Percentiles rank a stretch among this genome's conserved stretches.
Conservation (phyloP, 192 early-diverging fungal genomes). For the Backusella mclennaniae region DNA sequence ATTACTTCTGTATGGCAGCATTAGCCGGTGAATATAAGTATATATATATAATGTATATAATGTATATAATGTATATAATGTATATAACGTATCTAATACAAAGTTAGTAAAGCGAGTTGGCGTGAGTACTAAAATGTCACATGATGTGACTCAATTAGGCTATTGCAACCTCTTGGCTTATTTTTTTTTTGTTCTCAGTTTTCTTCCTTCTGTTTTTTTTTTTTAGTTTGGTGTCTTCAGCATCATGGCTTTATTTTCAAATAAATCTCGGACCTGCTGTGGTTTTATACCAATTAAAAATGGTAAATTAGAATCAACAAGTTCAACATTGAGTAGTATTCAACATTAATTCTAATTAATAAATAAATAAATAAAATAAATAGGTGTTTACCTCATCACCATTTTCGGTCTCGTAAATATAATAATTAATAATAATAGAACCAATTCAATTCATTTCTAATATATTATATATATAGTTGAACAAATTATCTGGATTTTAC, state of each 20-base stretch:
- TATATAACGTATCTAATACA: no score
- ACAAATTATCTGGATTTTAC: conserved; percentile 38
- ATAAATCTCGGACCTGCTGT: conserved; percentile 5
- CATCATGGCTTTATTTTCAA: conserved; percentile 7
- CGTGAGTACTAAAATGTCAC: not conserved
- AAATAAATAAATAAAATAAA: not conserved
- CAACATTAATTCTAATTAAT: not conserved
- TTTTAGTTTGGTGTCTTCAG: not conserved
- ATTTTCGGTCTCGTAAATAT: conserved; percentile 15
- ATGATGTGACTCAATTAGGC: not conserved
- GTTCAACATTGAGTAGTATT: not conserved
- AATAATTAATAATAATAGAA: not conserved
- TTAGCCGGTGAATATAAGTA: no score
- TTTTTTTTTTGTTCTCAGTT: conserved; percentile 2
- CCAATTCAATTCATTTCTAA: not conserved
- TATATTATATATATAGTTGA: conserved; percentile 24
- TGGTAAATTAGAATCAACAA: not conserved
- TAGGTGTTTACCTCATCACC: conserved; percentile 19
- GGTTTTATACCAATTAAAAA: conserved; percentile 13
- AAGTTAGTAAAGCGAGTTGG: no score
- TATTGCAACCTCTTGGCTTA: not conserved
- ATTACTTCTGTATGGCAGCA: no score
- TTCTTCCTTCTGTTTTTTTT: not conserved
- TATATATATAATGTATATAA: no score
- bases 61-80: no score